phyloP scores from a whole-genome alignment of 768 basidiomycete species.

The Dentipellis fragilis region DNA sequence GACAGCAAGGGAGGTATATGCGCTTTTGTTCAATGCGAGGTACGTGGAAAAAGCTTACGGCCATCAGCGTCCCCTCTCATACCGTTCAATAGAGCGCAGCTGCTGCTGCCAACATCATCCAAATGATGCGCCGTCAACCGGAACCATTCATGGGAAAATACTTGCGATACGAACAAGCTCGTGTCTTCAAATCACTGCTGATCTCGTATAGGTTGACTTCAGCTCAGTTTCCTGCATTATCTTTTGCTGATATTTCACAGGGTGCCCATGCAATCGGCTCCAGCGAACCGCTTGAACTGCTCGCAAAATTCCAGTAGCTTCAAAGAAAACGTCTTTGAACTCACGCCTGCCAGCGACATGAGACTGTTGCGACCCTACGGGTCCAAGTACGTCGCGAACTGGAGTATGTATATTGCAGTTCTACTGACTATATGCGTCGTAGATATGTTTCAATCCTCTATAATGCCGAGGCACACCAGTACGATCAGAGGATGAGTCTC shows the following conservation, averaged over 20 bases:
- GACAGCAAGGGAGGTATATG: slow-evolving; percentile 72
- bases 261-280: slow-evolving; percentile 1
- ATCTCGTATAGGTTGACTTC: slow-evolving; percentile 59
- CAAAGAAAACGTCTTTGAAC: not conserved
- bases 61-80: slow-evolving; percentile 1
- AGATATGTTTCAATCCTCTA: slow-evolving; percentile 23
- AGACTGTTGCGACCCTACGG: slow-evolving; percentile 43
- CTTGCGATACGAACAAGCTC: slow-evolving; percentile 70
- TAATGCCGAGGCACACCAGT: slow-evolving; percentile 39
- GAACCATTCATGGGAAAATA: slow-evolving; percentile 62
- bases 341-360: slow-evolving; percentile 51
- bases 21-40: slow-evolving; percentile 83
- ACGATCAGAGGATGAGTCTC: not conserved
- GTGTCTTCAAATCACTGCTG: slow-evolving; percentile 63
- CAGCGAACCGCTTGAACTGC: not conserved
- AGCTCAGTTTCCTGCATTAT: not conserved
- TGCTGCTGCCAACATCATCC: slow-evolving; percentile 48
- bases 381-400: slow-evolving; percentile 33
- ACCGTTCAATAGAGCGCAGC: slow-evolving; percentile 36
- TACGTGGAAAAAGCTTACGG: slow-evolving; percentile 20
- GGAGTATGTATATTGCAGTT: not conserved
- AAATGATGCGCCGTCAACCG: slow-evolving; percentile 43
- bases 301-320: not conserved
- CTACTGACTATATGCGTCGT: slow-evolving; percentile 18
- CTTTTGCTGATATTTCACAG: not conserved